Evolutionary conservation across 352 stramenopile species (phyloP), one percentile per base, ranked within the genome.

Genomic region (Thalassiosira livingstoniorum): DNA sequence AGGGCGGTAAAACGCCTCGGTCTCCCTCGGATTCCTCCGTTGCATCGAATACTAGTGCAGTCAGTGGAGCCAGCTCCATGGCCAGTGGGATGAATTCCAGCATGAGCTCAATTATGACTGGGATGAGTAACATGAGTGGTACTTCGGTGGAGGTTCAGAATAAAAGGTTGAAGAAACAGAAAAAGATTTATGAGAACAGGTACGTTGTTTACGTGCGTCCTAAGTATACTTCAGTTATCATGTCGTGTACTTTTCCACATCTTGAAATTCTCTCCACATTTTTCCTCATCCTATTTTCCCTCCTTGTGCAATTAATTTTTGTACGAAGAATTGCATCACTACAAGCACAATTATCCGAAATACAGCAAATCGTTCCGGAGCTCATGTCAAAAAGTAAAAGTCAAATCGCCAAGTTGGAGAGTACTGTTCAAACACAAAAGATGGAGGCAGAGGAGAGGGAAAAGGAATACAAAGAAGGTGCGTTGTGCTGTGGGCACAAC

Each of bases 321-420:
- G n/a, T n/a, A n/a, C n/a, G n/a, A n/a, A n/a, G n/a, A n/a, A 68
- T 77, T 31, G n/a, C 32, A 77, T 77, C 68, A 57, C 68, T 77
- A 57, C 68, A 77, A 68, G 51, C 51, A 32, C 67, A 83, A 21
- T 47, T 85, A 21, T 78, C 77, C 7, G 77, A 85, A 43, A 85
- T 85, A 60, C 77, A 85, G 47, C 70, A 80, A 75, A 85, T 85
- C 43, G 67, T 85, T 2, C 77, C 77, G 27, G 77, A 85, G 57
- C 71, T 85, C 37, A 85, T 85, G 77, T 74, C 69, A 31, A 85
- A 85, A 57, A 80, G 68, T 58, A 85, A 85, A 58, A 53, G 29
- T 35, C 77, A 85, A 62, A 85, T 85, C 57, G 15, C 60, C 5
- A 85, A 85, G 57, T 67, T 85, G 37, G 77, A 85, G 35, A 29